These are phyloP conservation scores for Fusarium sp. DNA, from an alignment of 2,329 filamentous ascomycete genomes.

Conservation along the genomic window DNA sequence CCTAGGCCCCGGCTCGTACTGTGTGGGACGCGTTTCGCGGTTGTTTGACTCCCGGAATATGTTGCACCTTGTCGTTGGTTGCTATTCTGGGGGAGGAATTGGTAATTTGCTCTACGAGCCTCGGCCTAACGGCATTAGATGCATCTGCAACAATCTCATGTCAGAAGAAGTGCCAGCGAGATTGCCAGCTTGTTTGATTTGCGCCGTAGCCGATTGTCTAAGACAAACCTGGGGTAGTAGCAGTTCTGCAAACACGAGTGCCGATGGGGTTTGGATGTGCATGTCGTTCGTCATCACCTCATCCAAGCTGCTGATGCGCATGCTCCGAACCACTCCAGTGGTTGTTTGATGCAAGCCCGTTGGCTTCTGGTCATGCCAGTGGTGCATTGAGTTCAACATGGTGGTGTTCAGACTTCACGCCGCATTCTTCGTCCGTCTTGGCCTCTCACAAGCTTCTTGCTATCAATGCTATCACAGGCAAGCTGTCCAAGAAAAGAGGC, in stretches of 20 bases:
- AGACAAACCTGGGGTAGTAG: constrained; percentile 35
- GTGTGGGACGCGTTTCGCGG: not conserved
- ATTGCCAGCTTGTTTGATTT: constrained; percentile 12
- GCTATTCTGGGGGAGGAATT: constrained; percentile 5
- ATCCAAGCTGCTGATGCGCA: constrained; percentile 5
- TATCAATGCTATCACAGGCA: not conserved
- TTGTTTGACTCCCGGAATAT: not conserved
- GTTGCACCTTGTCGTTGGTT: constrained; percentile 3
- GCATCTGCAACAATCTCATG: constrained; percentile 8
- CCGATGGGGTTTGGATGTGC: constrained; percentile 2
- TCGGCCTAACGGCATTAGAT: constrained; percentile 26
- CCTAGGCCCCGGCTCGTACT: not conserved
- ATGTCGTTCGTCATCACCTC: constrained; percentile 6
- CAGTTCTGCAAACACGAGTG: constrained; percentile 3
- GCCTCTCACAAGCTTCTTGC: constrained; percentile 4
- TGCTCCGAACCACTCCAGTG: not conserved
- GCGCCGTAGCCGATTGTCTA: constrained; percentile 19
- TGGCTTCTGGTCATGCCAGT: not conserved
- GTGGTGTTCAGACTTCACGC: not conserved
- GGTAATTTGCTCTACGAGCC: constrained; percentile 8
- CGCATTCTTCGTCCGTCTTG: constrained; percentile 1
- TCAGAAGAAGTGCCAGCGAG: not conserved
- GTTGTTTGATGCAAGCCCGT: constrained; percentile 29
- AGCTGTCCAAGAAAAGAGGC: too few relatives aligned
- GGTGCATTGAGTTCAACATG: not conserved